Base-by-base conservation (phyloP, 2,329 filamentous ascomycete genomes). In the Alternaria panax region DNA sequence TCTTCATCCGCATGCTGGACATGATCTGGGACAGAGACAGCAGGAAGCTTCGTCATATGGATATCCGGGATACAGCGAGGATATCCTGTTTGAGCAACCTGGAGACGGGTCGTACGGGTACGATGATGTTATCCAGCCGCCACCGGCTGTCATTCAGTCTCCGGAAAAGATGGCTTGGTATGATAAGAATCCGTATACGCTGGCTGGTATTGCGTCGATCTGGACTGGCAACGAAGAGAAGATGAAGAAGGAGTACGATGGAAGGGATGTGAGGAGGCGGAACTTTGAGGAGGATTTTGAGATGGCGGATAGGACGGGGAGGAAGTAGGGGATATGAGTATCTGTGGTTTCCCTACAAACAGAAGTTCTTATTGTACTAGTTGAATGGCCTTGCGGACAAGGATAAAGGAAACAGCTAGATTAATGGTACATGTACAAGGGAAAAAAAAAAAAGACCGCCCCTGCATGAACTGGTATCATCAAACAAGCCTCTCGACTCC, bases 171-270 rank as follows among this genome's bases (percentile, higher is more conserved):
- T 16, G 24, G 55, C 30, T 7, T n/a, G 43, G 18, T 55, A 46
- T 8, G 28, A 41, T 34, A 53, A 36, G 18, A 59, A 56, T 24
- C 52, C 52, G 12, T 51, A 51, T n/a, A 59, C 52, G 12, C 22
- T 32, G 32, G 25, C 40, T 24, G 52, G 57, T 7, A 41, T 59
- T 2, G 55, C 41, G 41, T 56, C 57, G 6, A 59, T 51, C 5
- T 59, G 52, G 57, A 38, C 38, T n/a, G 24, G 36, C 7, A 18
- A 18, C 4, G 47, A 24, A 14, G 36, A 47, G 36, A 28, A 32
- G 22, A n/a, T 22, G 18, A 46, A 28, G 18, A 28, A 45, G n/a
- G 32, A 40, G 9, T 59, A 59, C 25, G 25, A 51, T 18, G 52
- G 52, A 9, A 42, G 52, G 5, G 14, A 51, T n/a, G 27, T 42